Conservation (phyloP, 768 basidiomycete genomes). For the Strobilomyces confusus region DNA sequence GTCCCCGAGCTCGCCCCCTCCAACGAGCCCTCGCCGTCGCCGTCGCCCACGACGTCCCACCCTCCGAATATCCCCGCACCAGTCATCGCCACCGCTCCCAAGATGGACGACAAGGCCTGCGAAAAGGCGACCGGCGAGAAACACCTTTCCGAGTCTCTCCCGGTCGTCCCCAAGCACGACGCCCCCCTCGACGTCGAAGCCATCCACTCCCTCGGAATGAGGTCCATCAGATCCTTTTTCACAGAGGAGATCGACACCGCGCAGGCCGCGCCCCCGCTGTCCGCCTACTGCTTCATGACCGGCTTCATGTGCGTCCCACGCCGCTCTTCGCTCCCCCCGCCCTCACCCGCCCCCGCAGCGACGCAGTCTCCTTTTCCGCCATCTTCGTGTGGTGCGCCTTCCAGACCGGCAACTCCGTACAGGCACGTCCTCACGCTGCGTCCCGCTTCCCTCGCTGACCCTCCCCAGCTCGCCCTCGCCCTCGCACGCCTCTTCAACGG, state of each 20-base stretch:
- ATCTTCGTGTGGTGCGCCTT: conserved; percentile 85
- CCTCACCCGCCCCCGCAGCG: conserved; percentile 35
- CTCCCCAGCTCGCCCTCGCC: conserved; percentile 65
- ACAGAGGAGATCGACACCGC: conserved; percentile 24
- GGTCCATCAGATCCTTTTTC: conserved; percentile 10
- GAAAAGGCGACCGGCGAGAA: background rate
- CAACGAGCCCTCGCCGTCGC: too few relatives aligned
- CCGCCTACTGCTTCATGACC: conserved; percentile 75
- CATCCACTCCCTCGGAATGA: background rate
- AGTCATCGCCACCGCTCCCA: background rate
- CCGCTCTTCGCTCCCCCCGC: too few relatives aligned
- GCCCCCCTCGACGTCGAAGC: conserved; percentile 17
- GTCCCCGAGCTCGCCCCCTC: too few relatives aligned
- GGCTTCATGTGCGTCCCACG: conserved; percentile 59
- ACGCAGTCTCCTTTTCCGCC: conserved; percentile 71
- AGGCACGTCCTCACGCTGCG: conserved; percentile 37
- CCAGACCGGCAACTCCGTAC: conserved; percentile 75
- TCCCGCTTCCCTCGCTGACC: background rate
- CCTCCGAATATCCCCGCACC: conserved; percentile 1
- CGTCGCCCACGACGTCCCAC: background rate
- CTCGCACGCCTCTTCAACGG: conserved; percentile 73
- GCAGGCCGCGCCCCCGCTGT: conserved; percentile 47
- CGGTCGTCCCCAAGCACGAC: background rate
- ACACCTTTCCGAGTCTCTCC: background rate
- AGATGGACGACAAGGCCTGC: background rate